phyloP scores from a whole-genome alignment of 2,329 filamentous ascomycete genomes.

The Diplodia intermedia region DNA sequence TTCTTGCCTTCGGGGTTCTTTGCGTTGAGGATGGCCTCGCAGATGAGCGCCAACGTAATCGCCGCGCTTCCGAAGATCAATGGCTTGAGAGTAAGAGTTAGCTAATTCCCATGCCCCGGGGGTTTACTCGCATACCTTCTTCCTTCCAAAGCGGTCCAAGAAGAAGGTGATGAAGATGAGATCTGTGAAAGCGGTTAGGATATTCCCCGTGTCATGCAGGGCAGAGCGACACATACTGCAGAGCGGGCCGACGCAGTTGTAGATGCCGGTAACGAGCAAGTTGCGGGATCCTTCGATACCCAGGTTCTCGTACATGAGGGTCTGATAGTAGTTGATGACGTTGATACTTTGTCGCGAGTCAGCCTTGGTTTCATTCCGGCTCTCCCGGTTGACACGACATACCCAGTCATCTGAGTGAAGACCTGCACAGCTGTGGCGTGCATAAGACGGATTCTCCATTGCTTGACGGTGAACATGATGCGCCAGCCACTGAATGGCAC shows the following conservation, averaged over 20 bases:
- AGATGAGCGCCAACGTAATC: conserved; percentile 64
- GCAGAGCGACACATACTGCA: conserved; percentile 42
- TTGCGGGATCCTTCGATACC: conserved; percentile 62
- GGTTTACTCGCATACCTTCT: conserved; percentile 5
- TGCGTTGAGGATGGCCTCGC: conserved; percentile 64
- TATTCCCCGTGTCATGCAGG: neutral
- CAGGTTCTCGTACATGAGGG: conserved; percentile 64
- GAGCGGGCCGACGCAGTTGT: conserved; percentile 65
- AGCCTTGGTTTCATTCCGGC: neutral
- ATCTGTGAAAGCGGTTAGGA: conserved; percentile 40
- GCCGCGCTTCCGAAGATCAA: conserved; percentile 61
- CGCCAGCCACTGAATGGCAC: conserved; percentile 52
- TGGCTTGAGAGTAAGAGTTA: conserved; percentile 53
- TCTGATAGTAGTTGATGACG: conserved; percentile 69
- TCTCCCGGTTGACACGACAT: conserved; percentile 28
- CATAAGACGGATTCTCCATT: conserved; percentile 67
- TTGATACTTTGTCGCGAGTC: conserved; percentile 47
- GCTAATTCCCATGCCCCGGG: neutral
- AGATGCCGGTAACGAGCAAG: conserved; percentile 65
- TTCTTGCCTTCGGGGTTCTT: conserved; percentile 42
- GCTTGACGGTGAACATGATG: conserved; percentile 64
- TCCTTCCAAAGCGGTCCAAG: conserved; percentile 58
- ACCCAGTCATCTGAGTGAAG: conserved; percentile 70
- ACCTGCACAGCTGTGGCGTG: conserved; percentile 69
- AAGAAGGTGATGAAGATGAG: conserved; percentile 66